Conservation (phyloP, 495 filamentous ascomycete genomes). For the Corynascus novoguineensis region DNA sequence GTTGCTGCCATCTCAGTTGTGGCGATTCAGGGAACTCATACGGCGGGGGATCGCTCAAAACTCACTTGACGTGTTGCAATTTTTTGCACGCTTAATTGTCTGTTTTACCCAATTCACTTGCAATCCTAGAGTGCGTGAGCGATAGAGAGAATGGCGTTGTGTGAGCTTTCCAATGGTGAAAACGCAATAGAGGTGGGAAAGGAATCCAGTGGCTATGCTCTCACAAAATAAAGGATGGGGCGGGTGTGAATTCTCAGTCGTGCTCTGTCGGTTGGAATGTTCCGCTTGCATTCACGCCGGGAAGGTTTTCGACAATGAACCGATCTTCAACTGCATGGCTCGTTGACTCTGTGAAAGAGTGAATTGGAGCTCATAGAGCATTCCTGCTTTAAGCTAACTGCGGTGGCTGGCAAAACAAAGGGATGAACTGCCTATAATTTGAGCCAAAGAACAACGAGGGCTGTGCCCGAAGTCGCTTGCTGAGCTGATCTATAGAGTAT, state of each 20-base stretch:
- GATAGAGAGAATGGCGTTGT: background rate
- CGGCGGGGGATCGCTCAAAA: no score
- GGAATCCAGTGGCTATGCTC: background rate
- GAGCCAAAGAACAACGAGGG: background rate
- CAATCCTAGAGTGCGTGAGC: background rate
- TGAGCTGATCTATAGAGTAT: background rate
- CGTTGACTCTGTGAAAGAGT: background rate
- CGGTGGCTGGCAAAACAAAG: conserved; percentile 2
- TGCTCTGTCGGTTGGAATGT: conserved; percentile 6
- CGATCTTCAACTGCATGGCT: background rate
- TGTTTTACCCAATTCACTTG: background rate
- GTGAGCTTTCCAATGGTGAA: background rate
- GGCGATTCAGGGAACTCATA: background rate
- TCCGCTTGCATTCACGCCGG: background rate
- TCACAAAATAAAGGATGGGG: background rate
- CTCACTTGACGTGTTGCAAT: no score
- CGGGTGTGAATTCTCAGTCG: background rate
- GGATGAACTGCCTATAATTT: background rate
- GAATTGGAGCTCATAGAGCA: background rate
- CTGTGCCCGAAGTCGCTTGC: background rate
- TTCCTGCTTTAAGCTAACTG: conserved; percentile 5
- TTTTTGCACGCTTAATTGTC: background rate
- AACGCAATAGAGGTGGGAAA: background rate
- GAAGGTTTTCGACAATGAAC: conserved; percentile 3
- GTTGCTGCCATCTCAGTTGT: no score